Base-by-base conservation (phyloP, 768 basidiomycete species). In the Suillus cothurnatus region DNA sequence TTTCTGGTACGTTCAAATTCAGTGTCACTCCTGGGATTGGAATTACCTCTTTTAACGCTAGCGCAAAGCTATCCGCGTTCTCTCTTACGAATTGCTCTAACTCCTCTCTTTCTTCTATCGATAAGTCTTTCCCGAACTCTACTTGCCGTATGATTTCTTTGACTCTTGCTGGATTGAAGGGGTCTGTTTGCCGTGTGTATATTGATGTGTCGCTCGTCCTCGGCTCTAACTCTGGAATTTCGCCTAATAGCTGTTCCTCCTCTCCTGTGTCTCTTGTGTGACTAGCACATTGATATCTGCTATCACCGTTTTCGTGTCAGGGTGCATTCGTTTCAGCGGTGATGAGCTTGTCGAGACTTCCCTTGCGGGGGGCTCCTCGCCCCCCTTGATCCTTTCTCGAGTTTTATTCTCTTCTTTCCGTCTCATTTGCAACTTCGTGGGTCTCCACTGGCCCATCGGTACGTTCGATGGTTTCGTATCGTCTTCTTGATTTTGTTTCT, bases 31-130 rank as follows among this genome's bases (percentile, higher is more conserved):
- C 41, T 0, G 41, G 55, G 0, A 82, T 75, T 1, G 69, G 66
- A 0, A 50, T 41, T 4, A 84, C 82, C 62, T 84, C 80, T 28
- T 74, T 73, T 9, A 83, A 64, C 0, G 77, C 73, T 3, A 82
- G 69, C 0, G 80, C 78, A 58, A 81, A 84, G 36, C 75, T 68
- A 62, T 83, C 80, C 0, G 82, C 80, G 61, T 72, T 45, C 80
- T 47, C 61, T 0, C 5, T 43, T 0, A 83, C 31, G 2, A 81
- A 62, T 0, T 53, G 63, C 0, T 49, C 21, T 0, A 82, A 76
- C 4, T 19, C n/a, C 0, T 69, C 61, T 59, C 81, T 62, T 4
- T 65, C 67, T 0, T 62, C 41, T 0, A 70, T 64, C 0, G 45
- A 21, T 0, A 83, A 53, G 57, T 82, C 77, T 0, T 28, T 9